Evolutionary conservation across 225 moss, liverwort and hornwort species (phyloP), one percentile per base, ranked within the genome.

Genomic region (Antitrichia curtipendula): DNA sequence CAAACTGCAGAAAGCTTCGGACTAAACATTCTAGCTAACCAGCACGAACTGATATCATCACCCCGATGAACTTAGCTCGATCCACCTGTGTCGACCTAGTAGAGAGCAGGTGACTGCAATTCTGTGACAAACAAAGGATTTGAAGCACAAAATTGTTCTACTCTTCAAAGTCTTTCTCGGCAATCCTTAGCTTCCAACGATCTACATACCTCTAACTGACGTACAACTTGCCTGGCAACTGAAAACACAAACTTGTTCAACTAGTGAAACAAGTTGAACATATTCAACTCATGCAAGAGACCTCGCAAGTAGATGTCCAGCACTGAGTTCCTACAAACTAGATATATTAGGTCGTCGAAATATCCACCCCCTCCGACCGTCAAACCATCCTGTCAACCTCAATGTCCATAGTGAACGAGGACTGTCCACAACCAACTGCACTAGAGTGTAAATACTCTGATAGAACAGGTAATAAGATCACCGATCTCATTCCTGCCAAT

Each of bases 191-290:
- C 74, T 75, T 63, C 75, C 41, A 41, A 82, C 82, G 53, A 63
- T 71, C 72, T 78, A 84, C 18, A 58, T 22, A 64, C 50, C 58
- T 64, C 56, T 73, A 85, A 57, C 49, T 38, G 59, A 82, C 82
- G 18, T 32, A 85, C 53, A 63, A 82, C 73, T 65, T 89, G 89
- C 88, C 89, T 90, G 89, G 85, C 87, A 89, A 82, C 64, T 54
- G 66, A 83, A 82, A 78, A 83, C 84, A 87, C 78, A 79, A 66
- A 86, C 78, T 27, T 54, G 29, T 19, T 82, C 62, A 74, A 49
- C 86, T 32, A 72, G 63, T 63, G 23, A 47, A 53, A 77, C 62
- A 63, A 82, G 73, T 53, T 63, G 6, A 82, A 82, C 82, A 36
- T 50, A n/a, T 52, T 25, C 12, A 74, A 70, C 80, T 27, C 43